These are phyloP conservation scores for Pezicula rhizophila DNA, from an alignment of 2,329 filamentous ascomycete species.

Conservation along the genomic window DNA sequence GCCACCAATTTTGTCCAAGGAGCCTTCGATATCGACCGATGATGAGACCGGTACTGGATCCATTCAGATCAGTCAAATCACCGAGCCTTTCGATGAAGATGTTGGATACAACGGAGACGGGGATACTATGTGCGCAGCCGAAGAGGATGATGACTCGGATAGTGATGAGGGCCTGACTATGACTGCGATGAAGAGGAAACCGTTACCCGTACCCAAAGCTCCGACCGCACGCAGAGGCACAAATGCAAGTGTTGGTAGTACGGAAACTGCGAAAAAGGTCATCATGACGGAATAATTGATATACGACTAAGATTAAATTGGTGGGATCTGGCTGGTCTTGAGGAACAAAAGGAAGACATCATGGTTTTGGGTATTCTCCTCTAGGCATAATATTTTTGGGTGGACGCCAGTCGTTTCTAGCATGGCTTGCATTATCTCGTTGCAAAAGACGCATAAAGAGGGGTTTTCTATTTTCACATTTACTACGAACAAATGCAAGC, in stretches of 20 bases:
- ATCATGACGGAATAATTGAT: slow-evolving; percentile 11
- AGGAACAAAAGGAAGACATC: too few relatives aligned
- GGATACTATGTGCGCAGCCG: slow-evolving; percentile 14
- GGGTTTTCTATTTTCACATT: too few relatives aligned
- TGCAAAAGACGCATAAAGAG: too few relatives aligned
- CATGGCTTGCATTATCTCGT: too few relatives aligned
- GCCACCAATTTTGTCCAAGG: slow-evolving; percentile 15
- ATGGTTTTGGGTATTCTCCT: too few relatives aligned
- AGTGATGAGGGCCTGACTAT: slow-evolving; percentile 28
- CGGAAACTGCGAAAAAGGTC: slow-evolving; percentile 56
- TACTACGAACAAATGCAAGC: too few relatives aligned
- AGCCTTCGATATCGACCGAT: slow-evolving; percentile 9
- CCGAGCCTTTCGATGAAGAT: slow-evolving; percentile 14
- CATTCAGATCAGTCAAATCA: not conserved
- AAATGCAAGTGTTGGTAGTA: slow-evolving; percentile 54
- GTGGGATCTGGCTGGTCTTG: too few relatives aligned
- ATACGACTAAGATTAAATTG: not conserved
- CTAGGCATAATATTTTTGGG: too few relatives aligned
- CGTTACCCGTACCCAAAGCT: slow-evolving; percentile 33
- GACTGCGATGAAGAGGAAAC: slow-evolving; percentile 25
- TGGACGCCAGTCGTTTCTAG: too few relatives aligned
- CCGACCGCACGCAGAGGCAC: slow-evolving; percentile 44
- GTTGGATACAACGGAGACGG: slow-evolving; percentile 25
- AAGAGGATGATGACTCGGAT: slow-evolving; percentile 23
- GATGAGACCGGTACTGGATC: slow-evolving; percentile 12